Percentiles rank a stretch among this genome's conserved stretches.
phyloP scores from a whole-genome alignment of 2,329 filamentous ascomycete species.

The Fusarium sp. region DNA sequence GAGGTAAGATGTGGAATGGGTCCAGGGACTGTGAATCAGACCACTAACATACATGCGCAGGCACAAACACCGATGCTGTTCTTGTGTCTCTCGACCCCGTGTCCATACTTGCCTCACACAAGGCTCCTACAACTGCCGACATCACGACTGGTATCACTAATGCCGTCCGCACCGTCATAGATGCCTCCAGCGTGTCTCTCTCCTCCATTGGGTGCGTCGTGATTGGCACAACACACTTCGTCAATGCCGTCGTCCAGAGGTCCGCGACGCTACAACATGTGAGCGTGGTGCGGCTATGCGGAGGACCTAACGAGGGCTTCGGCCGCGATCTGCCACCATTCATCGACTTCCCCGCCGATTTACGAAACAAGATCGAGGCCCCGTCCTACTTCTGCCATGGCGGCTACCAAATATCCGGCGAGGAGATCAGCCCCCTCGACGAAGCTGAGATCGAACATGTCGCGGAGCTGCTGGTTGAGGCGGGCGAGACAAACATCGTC shows the following conservation, averaged over 20 bases:
- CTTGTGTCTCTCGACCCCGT: constrained; percentile 15
- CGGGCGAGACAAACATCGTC: not conserved
- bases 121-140: constrained; percentile 51
- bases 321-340: constrained; percentile 60
- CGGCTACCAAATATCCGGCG: constrained; percentile 52
- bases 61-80: constrained; percentile 29
- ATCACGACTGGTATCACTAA: constrained; percentile 52
- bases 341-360: constrained; percentile 52
- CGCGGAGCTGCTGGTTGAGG: constrained; percentile 4
- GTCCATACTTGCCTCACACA: constrained; percentile 18
- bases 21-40: not conserved
- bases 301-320: not conserved
- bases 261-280: constrained; percentile 56
- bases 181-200: constrained; percentile 38
- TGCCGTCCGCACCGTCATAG: constrained; percentile 54
- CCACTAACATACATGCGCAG: not conserved
- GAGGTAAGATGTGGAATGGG: constrained; percentile 1
- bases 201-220: constrained; percentile 54
- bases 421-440: constrained; percentile 43
- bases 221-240: constrained; percentile 65
- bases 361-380: constrained; percentile 5
- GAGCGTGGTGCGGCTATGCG: constrained; percentile 6
- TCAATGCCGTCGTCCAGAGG: constrained; percentile 64
- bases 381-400: constrained; percentile 18
- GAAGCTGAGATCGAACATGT: constrained; percentile 11